Evolutionary conservation across 2,329 filamentous ascomycete genomes (phyloP), one percentile per base, ranked within the genome.

Genomic region (Alternaria sp.): DNA sequence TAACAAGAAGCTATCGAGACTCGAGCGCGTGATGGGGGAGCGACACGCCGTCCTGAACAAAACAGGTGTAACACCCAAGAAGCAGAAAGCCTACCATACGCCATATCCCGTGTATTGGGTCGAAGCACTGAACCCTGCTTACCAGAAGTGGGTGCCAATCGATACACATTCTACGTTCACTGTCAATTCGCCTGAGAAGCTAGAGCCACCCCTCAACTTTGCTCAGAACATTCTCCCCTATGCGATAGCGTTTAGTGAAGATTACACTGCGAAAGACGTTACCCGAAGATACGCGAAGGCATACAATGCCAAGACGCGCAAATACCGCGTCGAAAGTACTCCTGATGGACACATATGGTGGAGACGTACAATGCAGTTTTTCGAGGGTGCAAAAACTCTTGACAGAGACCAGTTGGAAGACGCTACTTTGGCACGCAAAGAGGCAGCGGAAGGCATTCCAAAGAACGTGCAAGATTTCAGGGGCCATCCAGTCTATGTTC

Each of bases 101-200:
- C 77, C 86, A 0, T 91, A 89, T 69, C 95, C 95, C 0, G 84
- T 98, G 3, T 98, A 93, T 73, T 99, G 95, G 95, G 89, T 97
- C 0, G 95, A 99, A 78, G 89, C 92, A 3, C 91, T 97, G 64
- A 93, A 97, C 63, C 82, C 88, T 52, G 90, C 90, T 0, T 87
- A 92, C 63, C 91, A 97, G 73, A 96, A 92, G 80, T 99, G 95
- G 95, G 86, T 97, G 54, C 85, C 92, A 0, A 86, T 95, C 36
- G 95, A 99, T 73, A 88, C 93, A 0, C 78, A 97, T 0, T 92
- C 95, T 2, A 96, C 93, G 0, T 84, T 86, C 54, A 90, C 88
- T 64, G 87, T 96, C 54, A 91, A 88, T 73, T 93, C 90, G 60
- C 86, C 92, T 0, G 84, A 83, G 29, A 88, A 85, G 45, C 82